Percentiles rank a stretch among this genome's conserved stretches.
phyloP scores from a whole-genome alignment of 129 eudicot species.

The Flaveria sonorensis region DNA sequence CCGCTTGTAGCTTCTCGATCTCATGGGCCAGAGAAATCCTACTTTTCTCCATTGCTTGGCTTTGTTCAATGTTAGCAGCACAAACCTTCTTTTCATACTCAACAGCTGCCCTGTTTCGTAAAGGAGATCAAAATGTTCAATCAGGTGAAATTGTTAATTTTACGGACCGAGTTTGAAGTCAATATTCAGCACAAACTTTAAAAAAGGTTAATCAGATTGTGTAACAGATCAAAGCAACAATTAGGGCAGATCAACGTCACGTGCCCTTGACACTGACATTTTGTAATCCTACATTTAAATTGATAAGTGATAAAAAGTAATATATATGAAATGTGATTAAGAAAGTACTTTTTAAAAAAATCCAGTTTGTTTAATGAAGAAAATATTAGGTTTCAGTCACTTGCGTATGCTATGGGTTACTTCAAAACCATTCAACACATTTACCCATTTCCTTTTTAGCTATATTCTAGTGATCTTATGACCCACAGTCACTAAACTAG shows the following conservation, averaged over 20 bases:
- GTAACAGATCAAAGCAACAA: background rate
- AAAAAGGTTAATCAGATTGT: background rate
- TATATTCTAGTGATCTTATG: too few relatives aligned
- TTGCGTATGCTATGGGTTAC: background rate
- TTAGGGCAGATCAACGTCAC: background rate
- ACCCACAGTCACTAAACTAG: background rate
- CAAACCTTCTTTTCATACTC: slow-evolving; percentile 69
- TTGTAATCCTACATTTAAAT: too few relatives aligned
- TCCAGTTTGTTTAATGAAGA: background rate
- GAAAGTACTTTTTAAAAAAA: background rate
- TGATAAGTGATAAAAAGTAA: too few relatives aligned
- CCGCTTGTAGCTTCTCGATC: slow-evolving; percentile 57
- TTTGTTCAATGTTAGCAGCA: slow-evolving; percentile 46
- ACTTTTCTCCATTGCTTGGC: slow-evolving; percentile 67
- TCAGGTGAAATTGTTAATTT: background rate
- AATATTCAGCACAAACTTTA: background rate
- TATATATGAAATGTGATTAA: background rate
- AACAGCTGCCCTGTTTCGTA: slow-evolving; percentile 66
- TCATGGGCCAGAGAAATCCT: slow-evolving; percentile 63
- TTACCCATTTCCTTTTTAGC: background rate
- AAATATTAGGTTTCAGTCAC: background rate
- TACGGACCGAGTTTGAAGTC: background rate
- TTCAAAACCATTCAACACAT: background rate
- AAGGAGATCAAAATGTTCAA: background rate
- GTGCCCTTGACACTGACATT: background rate